A percentile compares a stretch with the other conserved stretches of the same genome.
Evolutionary conservation across 768 basidiomycete species (phyloP).

Genomic region (Baorangia bicolor): DNA sequence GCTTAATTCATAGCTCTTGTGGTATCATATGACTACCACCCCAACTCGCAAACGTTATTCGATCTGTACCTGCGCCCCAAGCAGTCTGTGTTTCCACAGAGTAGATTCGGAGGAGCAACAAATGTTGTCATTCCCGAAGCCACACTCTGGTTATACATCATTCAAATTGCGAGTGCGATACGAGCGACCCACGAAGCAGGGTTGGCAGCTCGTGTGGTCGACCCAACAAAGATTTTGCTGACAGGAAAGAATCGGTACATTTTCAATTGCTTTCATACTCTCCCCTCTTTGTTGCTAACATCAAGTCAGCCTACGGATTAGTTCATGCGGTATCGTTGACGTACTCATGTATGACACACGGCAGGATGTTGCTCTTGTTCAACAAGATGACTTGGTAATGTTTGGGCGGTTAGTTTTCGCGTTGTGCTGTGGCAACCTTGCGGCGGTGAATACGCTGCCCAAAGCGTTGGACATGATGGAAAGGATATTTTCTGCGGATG

Average conservation of each 20-base stretch:
- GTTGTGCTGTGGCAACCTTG: slow-evolving; percentile 68
- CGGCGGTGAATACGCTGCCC: slow-evolving; percentile 59
- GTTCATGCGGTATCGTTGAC: slow-evolving; percentile 85
- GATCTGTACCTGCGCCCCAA: slow-evolving; percentile 73
- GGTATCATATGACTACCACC: slow-evolving; percentile 87
- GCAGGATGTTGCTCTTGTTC: slow-evolving; percentile 55
- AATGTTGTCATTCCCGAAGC: slow-evolving; percentile 60
- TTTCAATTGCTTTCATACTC: not conserved
- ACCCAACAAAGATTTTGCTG: slow-evolving; percentile 82
- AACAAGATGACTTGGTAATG: slow-evolving; percentile 87
- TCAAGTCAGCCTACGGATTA: slow-evolving; percentile 66
- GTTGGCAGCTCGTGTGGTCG: slow-evolving; percentile 77
- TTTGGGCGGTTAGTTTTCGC: slow-evolving; percentile 84
- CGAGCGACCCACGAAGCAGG: slow-evolving; percentile 82
- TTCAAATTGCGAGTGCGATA: slow-evolving; percentile 86
- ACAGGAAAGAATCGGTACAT: slow-evolving; percentile 84
- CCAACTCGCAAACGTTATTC: slow-evolving; percentile 77
- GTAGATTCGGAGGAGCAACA: slow-evolving; percentile 34
- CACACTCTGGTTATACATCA: slow-evolving; percentile 88
- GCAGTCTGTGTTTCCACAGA: slow-evolving; percentile 37
- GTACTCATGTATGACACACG: slow-evolving; percentile 75
- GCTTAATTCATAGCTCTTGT: slow-evolving; percentile 64
- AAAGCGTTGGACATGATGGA: slow-evolving; percentile 74
- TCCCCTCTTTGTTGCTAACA: not conserved
- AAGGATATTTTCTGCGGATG: slow-evolving; percentile 73